Evolutionary conservation across 345 rosid genomes (phyloP).

Genomic region (Erodium maritimum): DNA sequence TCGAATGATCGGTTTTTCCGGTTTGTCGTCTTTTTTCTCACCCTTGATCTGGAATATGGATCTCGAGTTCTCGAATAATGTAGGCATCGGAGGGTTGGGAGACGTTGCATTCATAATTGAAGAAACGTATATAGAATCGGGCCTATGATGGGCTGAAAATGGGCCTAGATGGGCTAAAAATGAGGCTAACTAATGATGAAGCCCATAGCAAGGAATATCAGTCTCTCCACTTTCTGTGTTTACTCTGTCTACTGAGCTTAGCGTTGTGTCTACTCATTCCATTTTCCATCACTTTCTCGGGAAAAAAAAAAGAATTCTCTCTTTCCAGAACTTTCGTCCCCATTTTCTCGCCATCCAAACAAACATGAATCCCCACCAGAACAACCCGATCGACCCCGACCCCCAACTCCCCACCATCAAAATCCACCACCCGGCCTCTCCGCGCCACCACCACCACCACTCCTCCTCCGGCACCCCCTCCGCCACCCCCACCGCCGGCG

Average conservation of each 20-base stretch:
- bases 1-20: too few relatives aligned
- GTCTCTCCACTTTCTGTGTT: neutral
- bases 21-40: too few relatives aligned
- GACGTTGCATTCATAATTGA: too few relatives aligned
- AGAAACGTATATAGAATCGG: too few relatives aligned
- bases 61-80: too few relatives aligned
- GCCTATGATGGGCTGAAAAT: too few relatives aligned
- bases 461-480: constrained; percentile 31
- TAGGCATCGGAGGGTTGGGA: too few relatives aligned
- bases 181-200: neutral
- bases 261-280: neutral
- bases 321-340: neutral
- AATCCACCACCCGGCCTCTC: constrained; percentile 46
- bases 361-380: constrained; percentile 14
- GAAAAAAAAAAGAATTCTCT: neutral
- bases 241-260: neutral
- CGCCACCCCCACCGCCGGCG: constrained; percentile 68
- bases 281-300: neutral
- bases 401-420: constrained; percentile 67
- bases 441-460: constrained; percentile 24
- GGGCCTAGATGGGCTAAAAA: too few relatives aligned
- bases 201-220: neutral
- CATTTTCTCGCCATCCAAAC: neutral
- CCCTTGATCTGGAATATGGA: too few relatives aligned
- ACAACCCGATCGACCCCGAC: constrained; percentile 31